Base-by-base conservation (phyloP, 192 early-diverging fungal species). In the Coemansia javaensis region DNA sequence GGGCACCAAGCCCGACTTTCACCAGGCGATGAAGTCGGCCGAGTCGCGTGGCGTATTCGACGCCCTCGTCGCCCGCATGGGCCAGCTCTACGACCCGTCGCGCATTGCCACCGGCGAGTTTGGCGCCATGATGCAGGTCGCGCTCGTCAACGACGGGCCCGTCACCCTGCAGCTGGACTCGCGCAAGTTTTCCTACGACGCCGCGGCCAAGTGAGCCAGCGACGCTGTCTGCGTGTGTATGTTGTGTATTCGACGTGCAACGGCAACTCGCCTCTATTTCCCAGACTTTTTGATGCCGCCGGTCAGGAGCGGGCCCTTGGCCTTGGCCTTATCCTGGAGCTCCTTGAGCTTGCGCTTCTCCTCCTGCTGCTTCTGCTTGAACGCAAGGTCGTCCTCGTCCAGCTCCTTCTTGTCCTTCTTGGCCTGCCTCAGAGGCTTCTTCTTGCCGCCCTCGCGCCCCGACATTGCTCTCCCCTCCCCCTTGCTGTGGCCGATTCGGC, bases 101-200 rank as follows among this genome's bases (percentile, higher is more conserved):
- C 77, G 76, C 52, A 84, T 94, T 16, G 85, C 88, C 84, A 70
- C 59, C 0, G 95, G 93, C 5, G 78, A 81, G 47, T 98, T 98
- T 75, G 93, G 93, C 3, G 95, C 89, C 5, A 98, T 96, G 95
- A 98, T 98, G 95, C 53, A 82, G 35, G 95, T 98, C 16, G 77
- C 76, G 11, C 77, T 93, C 63, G 77, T 82, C 9, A 98, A 98
- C 63, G 91, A 98, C 25, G 88, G 85, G 1, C 82, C 82, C 1
- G 78, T 84, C 25, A 84, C 82, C 7, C 32, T 84, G 30, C 35
- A 73, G 28, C 40, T 84, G 20, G 82, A 84, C 48, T 82, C 80
- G 24, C 53, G 79, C 23, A 59, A 62, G 32, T 67, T 75, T 22
- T 13, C 44, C 10, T 75, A 67, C 27, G 27, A 49, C 14, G 25